phyloP scores from a whole-genome alignment of 129 eudicot species.

The Flaveria trinervia region DNA sequence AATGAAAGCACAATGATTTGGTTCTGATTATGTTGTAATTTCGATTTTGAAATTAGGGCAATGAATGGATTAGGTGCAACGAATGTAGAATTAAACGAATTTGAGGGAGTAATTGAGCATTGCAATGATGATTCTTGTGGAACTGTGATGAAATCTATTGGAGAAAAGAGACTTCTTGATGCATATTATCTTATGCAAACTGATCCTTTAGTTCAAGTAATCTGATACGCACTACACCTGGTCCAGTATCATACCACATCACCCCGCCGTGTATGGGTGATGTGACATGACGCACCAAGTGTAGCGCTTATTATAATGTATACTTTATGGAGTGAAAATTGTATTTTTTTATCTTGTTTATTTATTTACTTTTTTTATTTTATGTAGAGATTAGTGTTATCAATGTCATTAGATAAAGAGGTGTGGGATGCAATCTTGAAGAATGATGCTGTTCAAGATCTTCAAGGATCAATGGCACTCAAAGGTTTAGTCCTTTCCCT shows the following conservation, averaged over 20 bases:
- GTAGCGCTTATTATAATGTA: too few relatives aligned
- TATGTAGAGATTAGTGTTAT: conserved; percentile 49
- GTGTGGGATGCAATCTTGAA: conserved; percentile 68
- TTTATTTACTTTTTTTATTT: neutral
- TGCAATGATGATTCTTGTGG: conserved; percentile 21
- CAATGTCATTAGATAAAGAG: conserved; percentile 55
- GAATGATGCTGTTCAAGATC: conserved; percentile 60
- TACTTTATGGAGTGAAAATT: too few relatives aligned
- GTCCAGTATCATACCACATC: too few relatives aligned
- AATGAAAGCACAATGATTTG: neutral
- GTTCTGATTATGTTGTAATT: neutral
- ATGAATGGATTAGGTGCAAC: conserved; percentile 37
- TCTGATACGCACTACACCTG: too few relatives aligned
- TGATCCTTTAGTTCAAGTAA: conserved; percentile 53
- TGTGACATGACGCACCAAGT: too few relatives aligned
- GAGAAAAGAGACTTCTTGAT: conserved; percentile 48
- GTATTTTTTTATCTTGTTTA: neutral
- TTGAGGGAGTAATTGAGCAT: conserved; percentile 21
- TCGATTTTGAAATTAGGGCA: conserved; percentile 35
- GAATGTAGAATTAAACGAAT: conserved; percentile 20
- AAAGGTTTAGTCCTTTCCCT: conserved; percentile 37
- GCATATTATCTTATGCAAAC: conserved; percentile 57
- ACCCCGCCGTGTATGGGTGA: too few relatives aligned
- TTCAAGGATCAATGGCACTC: conserved; percentile 37
- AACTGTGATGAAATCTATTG: conserved; percentile 36